A percentile compares a stretch with the other conserved stretches of the same genome.
phyloP scores from a whole-genome alignment of 768 basidiomycete species.

The Leccinum truebloodii region DNA sequence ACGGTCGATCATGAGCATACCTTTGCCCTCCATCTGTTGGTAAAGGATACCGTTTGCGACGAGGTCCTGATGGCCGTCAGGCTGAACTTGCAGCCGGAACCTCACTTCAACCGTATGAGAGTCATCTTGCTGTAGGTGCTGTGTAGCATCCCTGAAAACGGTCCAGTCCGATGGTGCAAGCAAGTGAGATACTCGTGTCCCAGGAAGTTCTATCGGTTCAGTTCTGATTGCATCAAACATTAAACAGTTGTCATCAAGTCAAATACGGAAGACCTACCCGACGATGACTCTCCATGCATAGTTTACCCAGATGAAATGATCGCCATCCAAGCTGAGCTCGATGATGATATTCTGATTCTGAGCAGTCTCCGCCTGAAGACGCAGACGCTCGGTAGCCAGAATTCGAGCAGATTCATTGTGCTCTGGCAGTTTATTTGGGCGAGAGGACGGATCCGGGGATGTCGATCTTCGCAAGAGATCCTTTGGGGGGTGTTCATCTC shows the following conservation, averaged over 20 bases:
- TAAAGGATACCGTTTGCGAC: constrained; percentile 52
- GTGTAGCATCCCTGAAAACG: constrained; percentile 86
- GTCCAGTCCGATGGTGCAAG: constrained; percentile 77
- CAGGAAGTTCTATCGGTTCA: constrained; percentile 77
- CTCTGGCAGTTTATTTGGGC: constrained; percentile 52
- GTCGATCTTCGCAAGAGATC: constrained; percentile 41
- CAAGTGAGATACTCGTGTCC: constrained; percentile 77
- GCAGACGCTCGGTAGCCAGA: constrained; percentile 85
- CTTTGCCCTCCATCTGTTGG: constrained; percentile 94
- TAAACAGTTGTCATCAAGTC: constrained; percentile 1
- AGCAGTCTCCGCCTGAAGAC: constrained; percentile 89
- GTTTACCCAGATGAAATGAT: constrained; percentile 94
- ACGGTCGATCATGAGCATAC: constrained; percentile 97
- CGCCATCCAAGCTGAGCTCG: constrained; percentile 91
- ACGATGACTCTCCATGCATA: constrained; percentile 93
- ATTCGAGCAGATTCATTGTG: constrained; percentile 76
- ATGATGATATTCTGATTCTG: constrained; percentile 96
- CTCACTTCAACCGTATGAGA: constrained; percentile 92
- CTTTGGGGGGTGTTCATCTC: constrained; percentile 58
- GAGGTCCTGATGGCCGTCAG: constrained; percentile 56
- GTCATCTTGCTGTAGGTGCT: constrained; percentile 84
- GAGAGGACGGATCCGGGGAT: constrained; percentile 38
- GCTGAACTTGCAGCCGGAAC: constrained; percentile 82
- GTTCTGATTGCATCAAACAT: constrained; percentile 49
- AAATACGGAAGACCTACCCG: constrained; percentile 54